Evolutionary conservation across 2,329 filamentous ascomycete genomes (phyloP).

Genomic region (Arthrobotrys iridis): DNA sequence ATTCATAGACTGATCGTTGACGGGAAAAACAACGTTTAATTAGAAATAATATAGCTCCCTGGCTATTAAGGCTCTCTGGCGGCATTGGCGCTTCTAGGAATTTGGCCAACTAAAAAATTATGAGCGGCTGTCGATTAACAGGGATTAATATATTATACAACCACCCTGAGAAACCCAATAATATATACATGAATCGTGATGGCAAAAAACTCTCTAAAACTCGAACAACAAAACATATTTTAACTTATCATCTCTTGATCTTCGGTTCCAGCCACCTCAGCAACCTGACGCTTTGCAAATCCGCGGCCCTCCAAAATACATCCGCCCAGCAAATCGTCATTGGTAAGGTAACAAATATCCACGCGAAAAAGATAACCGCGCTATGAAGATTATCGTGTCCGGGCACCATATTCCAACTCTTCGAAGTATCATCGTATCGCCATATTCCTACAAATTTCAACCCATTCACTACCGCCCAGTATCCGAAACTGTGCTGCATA

Average conservation of each 20-base stretch:
- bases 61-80: too few relatives aligned
- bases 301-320: slow-evolving; percentile 33
- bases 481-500: slow-evolving; percentile 19
- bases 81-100: too few relatives aligned
- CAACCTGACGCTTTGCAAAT: slow-evolving; percentile 36
- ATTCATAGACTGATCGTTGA: too few relatives aligned
- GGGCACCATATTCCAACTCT: slow-evolving; percentile 60
- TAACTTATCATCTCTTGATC: slow-evolving; percentile 25
- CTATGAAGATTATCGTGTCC: neutral
- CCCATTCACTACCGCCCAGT: slow-evolving; percentile 13
- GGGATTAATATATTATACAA: too few relatives aligned
- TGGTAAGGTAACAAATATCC: slow-evolving; percentile 16
- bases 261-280: slow-evolving; percentile 35
- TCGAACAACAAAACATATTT: too few relatives aligned
- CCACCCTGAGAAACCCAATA: too few relatives aligned
- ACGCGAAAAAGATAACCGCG: slow-evolving; percentile 58
- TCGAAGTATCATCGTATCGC: neutral
- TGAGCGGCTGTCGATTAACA: too few relatives aligned
- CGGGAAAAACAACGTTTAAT: too few relatives aligned
- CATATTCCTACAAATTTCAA: slow-evolving; percentile 22
- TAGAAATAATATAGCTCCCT: too few relatives aligned
- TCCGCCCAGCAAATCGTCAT: slow-evolving; percentile 28
- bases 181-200: too few relatives aligned
- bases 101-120: too few relatives aligned
- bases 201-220: neutral